These are phyloP conservation scores for Luzula sylvatica DNA, from an alignment of 176 grass and related monocot species.

Conservation along the genomic window DNA sequence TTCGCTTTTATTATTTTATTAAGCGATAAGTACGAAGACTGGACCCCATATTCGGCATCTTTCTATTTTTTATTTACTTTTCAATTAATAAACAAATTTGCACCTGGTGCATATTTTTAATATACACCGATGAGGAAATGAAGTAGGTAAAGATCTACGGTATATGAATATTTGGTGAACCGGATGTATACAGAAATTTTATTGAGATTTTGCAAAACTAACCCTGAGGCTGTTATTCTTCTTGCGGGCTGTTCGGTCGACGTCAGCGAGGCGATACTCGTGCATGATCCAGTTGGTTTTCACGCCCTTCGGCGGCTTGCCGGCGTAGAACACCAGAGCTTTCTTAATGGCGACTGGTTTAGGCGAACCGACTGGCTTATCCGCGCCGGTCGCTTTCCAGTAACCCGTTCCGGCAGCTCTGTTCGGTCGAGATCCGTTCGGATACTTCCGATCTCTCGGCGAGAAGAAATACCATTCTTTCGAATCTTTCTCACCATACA, in stretches of 20 bases:
- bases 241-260: slow-evolving; percentile 53
- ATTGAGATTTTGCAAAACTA: neutral
- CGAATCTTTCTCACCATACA: slow-evolving; percentile 57
- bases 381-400: slow-evolving; percentile 94
- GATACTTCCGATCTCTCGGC: slow-evolving; percentile 78
- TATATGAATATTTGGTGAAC: too few relatives aligned
- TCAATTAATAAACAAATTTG: neutral
- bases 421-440: slow-evolving; percentile 73
- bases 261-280: slow-evolving; percentile 81
- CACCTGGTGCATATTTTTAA: neutral
- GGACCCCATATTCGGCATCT: neutral
- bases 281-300: slow-evolving; percentile 99
- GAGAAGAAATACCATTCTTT: slow-evolving; percentile 99
- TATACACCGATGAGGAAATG: neutral
- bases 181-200: neutral
- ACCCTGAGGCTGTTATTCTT: slow-evolving; percentile 65
- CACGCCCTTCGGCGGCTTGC: slow-evolving; percentile 44
- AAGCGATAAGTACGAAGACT: slow-evolving; percentile 8
- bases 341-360: slow-evolving; percentile 68
- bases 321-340: slow-evolving; percentile 66
- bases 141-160: too few relatives aligned
- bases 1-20: neutral
- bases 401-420: slow-evolving; percentile 56
- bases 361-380: slow-evolving; percentile 72
- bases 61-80: slow-evolving; percentile 5